Base-by-base conservation (phyloP, 148 eudicot genomes). In the Rhododendron henanense region DNA sequence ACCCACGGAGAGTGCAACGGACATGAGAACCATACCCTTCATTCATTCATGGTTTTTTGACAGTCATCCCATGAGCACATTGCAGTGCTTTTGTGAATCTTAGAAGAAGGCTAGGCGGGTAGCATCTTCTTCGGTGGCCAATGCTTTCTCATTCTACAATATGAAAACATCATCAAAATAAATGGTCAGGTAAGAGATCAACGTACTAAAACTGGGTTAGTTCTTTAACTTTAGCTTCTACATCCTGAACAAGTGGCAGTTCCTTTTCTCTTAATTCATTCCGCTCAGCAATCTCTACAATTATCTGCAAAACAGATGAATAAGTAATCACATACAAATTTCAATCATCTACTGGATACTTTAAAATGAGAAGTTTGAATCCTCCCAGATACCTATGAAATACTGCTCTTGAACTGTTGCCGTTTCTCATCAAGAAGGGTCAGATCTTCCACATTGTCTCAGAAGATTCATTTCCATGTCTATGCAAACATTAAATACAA, bases 231-330 rank as follows among this genome's bases (percentile, higher is more conserved):
- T 33, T 33, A 33, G 35, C 35, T 81, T 92, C 94, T 74, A 90
- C 88, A 88, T 94, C 98, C 53, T 88, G 92, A 37, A 94, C 93
- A 84, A 88, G 90, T 33, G 98, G 98, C 92, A 87, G 85, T 86
- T 94, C 95, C 82, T 86, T 89, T 89, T 95, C 99, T 87, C 91
- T 90, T 35, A 88, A 90, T 86, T 92, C 92, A 82, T 92, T 88
- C 35, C 81, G 83, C 86, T 88, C 89, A 84, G 91, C 91, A 57
- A 92, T 93, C 88, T 94, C 98, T 86, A 87, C 91, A 83, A 87
- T 91, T 85, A 93, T 65, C 98, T 97, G 91, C 79, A 71, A 87
- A 41, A 83, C 45, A 84, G 51, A 81, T 45, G 33, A 73, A 21
- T 59, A 35, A 23, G 74, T 65, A 74, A 79, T 53, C 41, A 23